Percentiles rank a stretch among this genome's conserved stretches.
Conservation (phyloP, 2,329 filamentous ascomycete genomes). For the Cladosporium sp. region DNA sequence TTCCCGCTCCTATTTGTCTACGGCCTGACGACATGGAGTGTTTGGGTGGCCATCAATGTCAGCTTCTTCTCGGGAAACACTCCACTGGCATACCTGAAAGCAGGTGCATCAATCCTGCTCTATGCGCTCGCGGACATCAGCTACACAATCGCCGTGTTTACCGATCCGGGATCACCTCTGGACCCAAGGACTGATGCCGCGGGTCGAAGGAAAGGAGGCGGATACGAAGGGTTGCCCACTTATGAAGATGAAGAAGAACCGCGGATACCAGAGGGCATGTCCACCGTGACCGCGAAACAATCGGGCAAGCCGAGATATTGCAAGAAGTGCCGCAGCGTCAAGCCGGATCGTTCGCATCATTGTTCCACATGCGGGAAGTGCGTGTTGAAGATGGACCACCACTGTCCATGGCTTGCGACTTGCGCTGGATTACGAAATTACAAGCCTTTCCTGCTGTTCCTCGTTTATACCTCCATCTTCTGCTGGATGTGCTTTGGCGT, state of each 20-base stretch:
- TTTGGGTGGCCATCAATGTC: slow-evolving; percentile 74
- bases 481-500: slow-evolving; percentile 79
- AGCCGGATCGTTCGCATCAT: slow-evolving; percentile 94
- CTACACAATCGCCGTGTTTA: slow-evolving; percentile 93
- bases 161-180: slow-evolving; percentile 72
- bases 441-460: slow-evolving; percentile 90
- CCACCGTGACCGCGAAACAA: slow-evolving; percentile 87
- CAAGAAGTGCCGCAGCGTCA: slow-evolving; percentile 94
- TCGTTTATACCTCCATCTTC: slow-evolving; percentile 85
- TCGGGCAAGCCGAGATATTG: slow-evolving; percentile 86
- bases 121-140: slow-evolving; percentile 81
- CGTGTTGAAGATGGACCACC: slow-evolving; percentile 99
- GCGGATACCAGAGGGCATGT: slow-evolving; percentile 42
- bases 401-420: slow-evolving; percentile 96
- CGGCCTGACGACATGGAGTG: slow-evolving; percentile 85
- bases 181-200: slow-evolving; percentile 35
- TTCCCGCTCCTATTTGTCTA: slow-evolving; percentile 91
- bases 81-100: slow-evolving; percentile 29
- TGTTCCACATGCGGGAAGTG: slow-evolving; percentile 93
- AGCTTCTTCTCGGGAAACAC: slow-evolving; percentile 41
- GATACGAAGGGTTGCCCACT: slow-evolving; percentile 82
- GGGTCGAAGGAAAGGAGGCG: slow-evolving; percentile 37
- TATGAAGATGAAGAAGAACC: slow-evolving; percentile 56
- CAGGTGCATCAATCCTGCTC: slow-evolving; percentile 66
- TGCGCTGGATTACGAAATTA: slow-evolving; percentile 94